These are phyloP conservation scores for Boletus bicolor DNA, from an alignment of 768 basidiomycete genomes.

Conservation along the genomic window DNA sequence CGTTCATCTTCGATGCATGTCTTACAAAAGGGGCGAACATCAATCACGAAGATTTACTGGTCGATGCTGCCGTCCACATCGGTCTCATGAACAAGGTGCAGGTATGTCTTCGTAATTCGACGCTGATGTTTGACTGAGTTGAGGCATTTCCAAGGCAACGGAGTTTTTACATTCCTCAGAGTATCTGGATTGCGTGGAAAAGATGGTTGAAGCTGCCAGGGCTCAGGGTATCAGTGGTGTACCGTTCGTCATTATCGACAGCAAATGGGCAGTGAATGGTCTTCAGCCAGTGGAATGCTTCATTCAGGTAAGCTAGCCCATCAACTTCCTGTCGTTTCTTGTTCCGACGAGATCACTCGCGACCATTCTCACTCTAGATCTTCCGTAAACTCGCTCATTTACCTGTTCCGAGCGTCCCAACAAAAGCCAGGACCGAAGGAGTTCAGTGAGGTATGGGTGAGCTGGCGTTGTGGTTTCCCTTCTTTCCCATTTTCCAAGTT, in stretches of 20 bases:
- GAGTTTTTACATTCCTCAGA: constrained; percentile 40
- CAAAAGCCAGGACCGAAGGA: background rate
- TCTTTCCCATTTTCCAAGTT: background rate
- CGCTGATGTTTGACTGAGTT: background rate
- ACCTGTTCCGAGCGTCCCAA: background rate
- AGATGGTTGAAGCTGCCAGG: constrained; percentile 37
- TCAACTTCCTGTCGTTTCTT: background rate
- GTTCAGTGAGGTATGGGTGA: background rate
- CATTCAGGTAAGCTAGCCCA: constrained; percentile 26
- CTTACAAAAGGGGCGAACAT: constrained; percentile 36
- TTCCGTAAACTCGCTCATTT: constrained; percentile 29
- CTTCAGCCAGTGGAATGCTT: constrained; percentile 42
- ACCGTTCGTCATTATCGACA: constrained; percentile 47
- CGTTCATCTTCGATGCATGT: constrained; percentile 38
- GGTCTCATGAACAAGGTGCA: constrained; percentile 37
- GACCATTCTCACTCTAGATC: constrained; percentile 12
- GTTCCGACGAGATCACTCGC: background rate
- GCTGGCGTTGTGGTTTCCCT: background rate
- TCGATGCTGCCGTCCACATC: constrained; percentile 32
- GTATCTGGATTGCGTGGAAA: constrained; percentile 36
- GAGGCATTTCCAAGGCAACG: constrained; percentile 26
- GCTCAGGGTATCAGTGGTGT: constrained; percentile 46
- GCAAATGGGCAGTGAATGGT: constrained; percentile 44
- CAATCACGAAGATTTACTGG: constrained; percentile 34
- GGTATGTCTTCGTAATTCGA: constrained; percentile 19